A percentile compares a stretch with the other conserved stretches of the same genome.
These are phyloP conservation scores for Trypanosoma cruzi DNA, from an alignment of 208 protist genomes.

Conservation along the genomic window DNA sequence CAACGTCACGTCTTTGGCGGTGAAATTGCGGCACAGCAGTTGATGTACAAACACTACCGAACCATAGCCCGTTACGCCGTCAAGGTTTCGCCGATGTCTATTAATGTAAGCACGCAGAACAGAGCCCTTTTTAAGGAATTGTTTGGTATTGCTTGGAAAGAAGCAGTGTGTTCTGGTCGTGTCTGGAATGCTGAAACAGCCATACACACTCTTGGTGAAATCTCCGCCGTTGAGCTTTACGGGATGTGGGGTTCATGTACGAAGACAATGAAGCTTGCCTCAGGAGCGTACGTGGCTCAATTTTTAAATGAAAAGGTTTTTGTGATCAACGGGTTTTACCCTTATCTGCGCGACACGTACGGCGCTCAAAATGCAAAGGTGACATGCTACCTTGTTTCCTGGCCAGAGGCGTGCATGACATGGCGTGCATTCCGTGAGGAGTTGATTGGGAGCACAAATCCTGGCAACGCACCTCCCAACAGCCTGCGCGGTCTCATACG, in stretches of 20 bases:
- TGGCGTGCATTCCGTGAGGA: slow-evolving; percentile 55
- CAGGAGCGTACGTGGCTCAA: slow-evolving; percentile 55
- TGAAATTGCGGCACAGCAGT: slow-evolving; percentile 32
- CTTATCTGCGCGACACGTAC: slow-evolving; percentile 50
- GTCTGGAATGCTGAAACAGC: slow-evolving; percentile 78
- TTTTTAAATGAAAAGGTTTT: slow-evolving; percentile 36
- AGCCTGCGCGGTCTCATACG: slow-evolving; percentile 59
- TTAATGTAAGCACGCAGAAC: slow-evolving; percentile 23
- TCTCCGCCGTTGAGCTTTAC: slow-evolving; percentile 38
- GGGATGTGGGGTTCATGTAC: slow-evolving; percentile 36
- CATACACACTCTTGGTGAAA: slow-evolving; percentile 40
- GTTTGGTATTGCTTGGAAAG: slow-evolving; percentile 59
- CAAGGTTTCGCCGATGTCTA: slow-evolving; percentile 28
- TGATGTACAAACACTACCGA: slow-evolving; percentile 85
- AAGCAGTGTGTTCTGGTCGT: slow-evolving; percentile 43
- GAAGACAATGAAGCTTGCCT: slow-evolving; percentile 35
- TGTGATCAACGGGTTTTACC: slow-evolving; percentile 88
- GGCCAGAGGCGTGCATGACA: slow-evolving; percentile 41
- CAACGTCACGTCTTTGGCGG: slow-evolving; percentile 44
- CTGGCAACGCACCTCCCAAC: slow-evolving; percentile 29
- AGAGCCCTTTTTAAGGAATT: slow-evolving; percentile 38
- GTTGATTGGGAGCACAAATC: slow-evolving; percentile 64
- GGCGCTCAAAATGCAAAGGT: slow-evolving; percentile 35
- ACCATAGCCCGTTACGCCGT: slow-evolving; percentile 64
- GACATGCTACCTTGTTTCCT: slow-evolving; percentile 70